Base-by-base conservation (phyloP, 2,329 filamentous ascomycete species). In the Fusarium robinianum region DNA sequence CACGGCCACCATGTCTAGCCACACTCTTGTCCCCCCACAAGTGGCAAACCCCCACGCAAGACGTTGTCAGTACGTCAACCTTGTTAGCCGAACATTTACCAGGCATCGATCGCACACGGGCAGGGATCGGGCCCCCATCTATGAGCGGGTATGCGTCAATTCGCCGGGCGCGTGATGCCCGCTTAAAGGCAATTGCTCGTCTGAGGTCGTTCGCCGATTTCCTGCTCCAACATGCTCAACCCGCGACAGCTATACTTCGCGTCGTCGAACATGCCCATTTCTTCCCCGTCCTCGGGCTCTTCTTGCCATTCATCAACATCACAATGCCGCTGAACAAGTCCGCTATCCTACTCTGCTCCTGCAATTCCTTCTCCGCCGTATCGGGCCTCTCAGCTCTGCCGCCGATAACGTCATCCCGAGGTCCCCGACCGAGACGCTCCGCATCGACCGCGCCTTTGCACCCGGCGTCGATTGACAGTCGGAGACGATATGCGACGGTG, bases 171-270 rank as follows among this genome's bases (percentile, higher is more conserved):
- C 48, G 15, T 50, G 43, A 36, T 41, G 22, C 34, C 48, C 35
- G 16, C 29, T 35, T 29, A 27, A 25, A 35, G 15, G 32, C 27
- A 26, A 31, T 33, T 41, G 18, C 18, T 17, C 8, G 14, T 24
- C 19, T 16, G 15, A 22, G n/a, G 21, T 12, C 18, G 18, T 8
- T 45, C 26, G 23, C 39, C n/a, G n/a, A 12, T 21, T 46, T 57
- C 35, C 18, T 59, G 46, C 57, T 59, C 53, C 41, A 55, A 55
- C 57, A 49, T 59, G 57, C 57, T 61, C 57, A 51, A 21, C 32
- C 35, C 32, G 32, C 33, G 42, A 59, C 51, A 50, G 11, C 42
- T 30, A 47, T 43, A 36, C 18, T 24, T 44, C 29, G 36, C 23
- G 32, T 31, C 29, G 16, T 45, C 47, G 41, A 57, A 48, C 32